These are phyloP conservation scores for Sordariomycetes sp. DNA, from an alignment of 2,329 filamentous ascomycete species.

Conservation along the genomic window DNA sequence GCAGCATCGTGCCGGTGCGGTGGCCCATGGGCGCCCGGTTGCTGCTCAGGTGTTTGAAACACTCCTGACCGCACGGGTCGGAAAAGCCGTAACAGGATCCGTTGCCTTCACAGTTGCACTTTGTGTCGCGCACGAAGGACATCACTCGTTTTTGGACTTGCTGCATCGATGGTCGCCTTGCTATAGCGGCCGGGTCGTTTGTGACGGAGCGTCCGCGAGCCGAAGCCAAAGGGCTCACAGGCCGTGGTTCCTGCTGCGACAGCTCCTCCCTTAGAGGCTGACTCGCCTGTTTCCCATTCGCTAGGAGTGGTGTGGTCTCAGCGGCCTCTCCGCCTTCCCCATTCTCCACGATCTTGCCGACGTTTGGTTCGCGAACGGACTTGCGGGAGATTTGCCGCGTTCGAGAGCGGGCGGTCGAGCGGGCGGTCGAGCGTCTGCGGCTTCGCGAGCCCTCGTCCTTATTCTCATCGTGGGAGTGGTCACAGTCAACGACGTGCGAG, in stretches of 20 bases:
- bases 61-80: slow-evolving; percentile 57
- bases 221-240: slow-evolving; percentile 10
- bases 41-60: slow-evolving; percentile 50
- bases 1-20: slow-evolving; percentile 26
- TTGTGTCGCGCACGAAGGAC: slow-evolving; percentile 58
- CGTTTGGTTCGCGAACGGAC: slow-evolving; percentile 12
- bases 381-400: slow-evolving; percentile 20
- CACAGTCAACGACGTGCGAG: slow-evolving; percentile 73
- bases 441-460: slow-evolving; percentile 12
- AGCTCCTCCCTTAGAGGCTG: slow-evolving; percentile 20
- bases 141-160: slow-evolving; percentile 47
- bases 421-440: slow-evolving; percentile 15
- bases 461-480: slow-evolving; percentile 57
- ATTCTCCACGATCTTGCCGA: slow-evolving; percentile 11
- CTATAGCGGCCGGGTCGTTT: slow-evolving; percentile 18
- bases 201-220: slow-evolving; percentile 16
- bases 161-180: slow-evolving; percentile 43
- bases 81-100: slow-evolving; percentile 56
- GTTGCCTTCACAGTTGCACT: slow-evolving; percentile 50
- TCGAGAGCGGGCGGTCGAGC: no score
- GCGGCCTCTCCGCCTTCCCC: slow-evolving; percentile 12
- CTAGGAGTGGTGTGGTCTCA: slow-evolving; percentile 43
- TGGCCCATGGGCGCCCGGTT: slow-evolving; percentile 23
- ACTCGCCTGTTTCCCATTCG: slow-evolving; percentile 14
- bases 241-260: slow-evolving; percentile 13